Percentiles rank a stretch among this genome's conserved stretches.
phyloP scores from a whole-genome alignment of 441 rosid genomes.

The Eugenia klotzschiana region DNA sequence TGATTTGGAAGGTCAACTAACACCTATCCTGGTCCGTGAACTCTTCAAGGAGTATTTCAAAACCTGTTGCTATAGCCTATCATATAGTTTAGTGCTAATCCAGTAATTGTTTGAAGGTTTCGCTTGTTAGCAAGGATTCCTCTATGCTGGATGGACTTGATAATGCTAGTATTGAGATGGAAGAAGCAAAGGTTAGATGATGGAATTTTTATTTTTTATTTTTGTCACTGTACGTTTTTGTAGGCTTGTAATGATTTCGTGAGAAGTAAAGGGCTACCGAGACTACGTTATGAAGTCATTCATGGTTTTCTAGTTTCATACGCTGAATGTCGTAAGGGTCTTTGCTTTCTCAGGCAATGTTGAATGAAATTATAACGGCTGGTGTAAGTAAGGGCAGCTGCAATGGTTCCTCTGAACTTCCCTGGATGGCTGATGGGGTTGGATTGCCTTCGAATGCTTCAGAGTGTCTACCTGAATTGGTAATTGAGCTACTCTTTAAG shows the following conservation, averaged over 20 bases:
- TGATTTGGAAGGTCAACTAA: slow-evolving; percentile 97
- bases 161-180: slow-evolving; percentile 90
- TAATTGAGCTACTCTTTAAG: neutral
- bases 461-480: neutral
- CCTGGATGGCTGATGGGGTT: neutral
- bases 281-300: neutral
- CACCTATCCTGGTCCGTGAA: slow-evolving; percentile 83
- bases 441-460: neutral
- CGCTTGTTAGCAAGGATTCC: slow-evolving; percentile 98
- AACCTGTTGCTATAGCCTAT: neutral
- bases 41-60: neutral
- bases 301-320: neutral
- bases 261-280: neutral
- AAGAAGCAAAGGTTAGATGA: slow-evolving; percentile 83
- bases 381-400: neutral
- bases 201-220: too few species aligned
- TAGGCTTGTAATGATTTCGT: neutral
- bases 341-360: neutral
- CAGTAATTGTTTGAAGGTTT: slow-evolving; percentile 36
- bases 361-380: neutral
- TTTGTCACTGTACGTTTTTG: neutral
- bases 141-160: slow-evolving; percentile 99
- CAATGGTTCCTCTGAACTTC: neutral
- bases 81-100: neutral
- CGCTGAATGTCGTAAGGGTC: neutral